phyloP scores from a whole-genome alignment of 1,284 basidiomycete genomes.

The Microbotryum lychnidis-dioicae region DNA sequence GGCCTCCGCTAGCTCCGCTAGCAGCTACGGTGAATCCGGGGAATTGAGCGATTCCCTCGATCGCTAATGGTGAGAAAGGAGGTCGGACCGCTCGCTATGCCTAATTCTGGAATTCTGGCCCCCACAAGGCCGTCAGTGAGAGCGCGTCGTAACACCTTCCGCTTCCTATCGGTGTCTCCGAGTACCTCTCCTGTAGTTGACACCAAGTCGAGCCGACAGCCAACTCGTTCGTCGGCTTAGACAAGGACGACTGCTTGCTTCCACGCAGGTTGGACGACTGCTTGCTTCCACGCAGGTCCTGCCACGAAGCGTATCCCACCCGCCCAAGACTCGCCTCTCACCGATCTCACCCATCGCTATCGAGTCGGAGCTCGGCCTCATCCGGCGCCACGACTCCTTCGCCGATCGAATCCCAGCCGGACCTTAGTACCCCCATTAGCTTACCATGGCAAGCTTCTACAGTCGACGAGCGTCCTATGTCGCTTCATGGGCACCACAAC shows the following conservation, averaged over 20 bases:
- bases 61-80: no score
- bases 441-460: slow-evolving; percentile 14
- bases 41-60: no score
- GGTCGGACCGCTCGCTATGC: no score
- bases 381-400: neutral
- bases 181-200: neutral
- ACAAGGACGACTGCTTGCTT: neutral
- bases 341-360: no score
- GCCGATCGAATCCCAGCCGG: neutral
- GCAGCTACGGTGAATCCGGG: no score
- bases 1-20: no score
- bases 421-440: neutral
- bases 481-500: slow-evolving; percentile 11
- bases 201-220: neutral
- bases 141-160: no score
- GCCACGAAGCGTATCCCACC: neutral
- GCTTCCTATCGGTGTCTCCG: no score
- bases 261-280: neutral
- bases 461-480: slow-evolving; percentile 6
- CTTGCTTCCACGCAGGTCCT: neutral
- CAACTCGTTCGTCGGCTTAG: neutral
- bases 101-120: no score
- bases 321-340: neutral
- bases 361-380: neutral
- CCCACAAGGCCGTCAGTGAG: no score